phyloP scores from a whole-genome alignment of 768 basidiomycete genomes.

The Guyanaporus albipodus region DNA sequence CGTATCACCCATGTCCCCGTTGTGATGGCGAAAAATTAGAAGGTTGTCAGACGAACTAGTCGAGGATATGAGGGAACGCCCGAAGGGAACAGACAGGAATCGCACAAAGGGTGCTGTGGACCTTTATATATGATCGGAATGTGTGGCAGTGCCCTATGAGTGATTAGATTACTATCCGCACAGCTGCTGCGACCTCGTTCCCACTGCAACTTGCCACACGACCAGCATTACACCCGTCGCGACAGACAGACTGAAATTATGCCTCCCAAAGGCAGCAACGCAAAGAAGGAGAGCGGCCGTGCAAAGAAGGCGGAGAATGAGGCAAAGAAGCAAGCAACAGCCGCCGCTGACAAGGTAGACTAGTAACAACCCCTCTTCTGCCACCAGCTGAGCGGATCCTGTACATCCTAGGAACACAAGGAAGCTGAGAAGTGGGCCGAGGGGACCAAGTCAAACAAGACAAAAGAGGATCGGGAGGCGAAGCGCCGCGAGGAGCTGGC shows the following conservation, averaged over 20 bases:
- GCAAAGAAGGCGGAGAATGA: slow-evolving; percentile 94
- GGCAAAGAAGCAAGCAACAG: slow-evolving; percentile 67
- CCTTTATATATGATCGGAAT: slow-evolving; percentile 9
- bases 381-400: slow-evolving; percentile 1
- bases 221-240: too few species aligned
- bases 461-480: slow-evolving; percentile 71
- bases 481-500: slow-evolving; percentile 78
- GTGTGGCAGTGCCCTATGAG: slow-evolving; percentile 23
- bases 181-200: slow-evolving; percentile 3
- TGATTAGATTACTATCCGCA: slow-evolving; percentile 22
- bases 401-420: slow-evolving; percentile 54
- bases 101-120: background rate
- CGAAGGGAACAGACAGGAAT: background rate
- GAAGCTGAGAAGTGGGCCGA: slow-evolving; percentile 69
- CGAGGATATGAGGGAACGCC: background rate
- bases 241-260: too few species aligned
- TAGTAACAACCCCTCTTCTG: slow-evolving; percentile 1
- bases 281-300: slow-evolving; percentile 88
- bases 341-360: slow-evolving; percentile 55
- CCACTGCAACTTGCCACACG: background rate
- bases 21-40: background rate
- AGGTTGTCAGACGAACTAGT: background rate
- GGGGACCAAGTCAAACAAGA: slow-evolving; percentile 62
- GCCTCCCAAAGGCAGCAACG: slow-evolving; percentile 85
- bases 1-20: slow-evolving; percentile 26